Conservation (phyloP, 2,329 filamentous ascomycete genomes). For the Podosphaera aphanis region DNA sequence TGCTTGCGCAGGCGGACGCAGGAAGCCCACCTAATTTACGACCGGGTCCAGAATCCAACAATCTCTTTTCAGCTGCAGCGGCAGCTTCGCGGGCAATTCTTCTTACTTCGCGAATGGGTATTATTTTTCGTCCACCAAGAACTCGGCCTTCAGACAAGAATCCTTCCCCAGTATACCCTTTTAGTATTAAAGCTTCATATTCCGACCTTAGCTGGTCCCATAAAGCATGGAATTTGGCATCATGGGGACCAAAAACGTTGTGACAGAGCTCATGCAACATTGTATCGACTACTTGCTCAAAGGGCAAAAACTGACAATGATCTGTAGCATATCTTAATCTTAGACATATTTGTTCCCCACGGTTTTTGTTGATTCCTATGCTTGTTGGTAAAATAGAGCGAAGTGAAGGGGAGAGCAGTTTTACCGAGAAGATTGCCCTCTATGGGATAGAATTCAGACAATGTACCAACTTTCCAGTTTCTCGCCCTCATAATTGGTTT, state of each 20-base stretch:
- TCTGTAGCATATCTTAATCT: conserved; percentile 59
- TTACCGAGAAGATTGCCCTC: conserved; percentile 48
- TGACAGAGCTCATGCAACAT: conserved; percentile 91
- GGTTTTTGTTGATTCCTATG: conserved; percentile 51
- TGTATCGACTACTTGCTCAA: conserved; percentile 67
- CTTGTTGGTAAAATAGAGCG: neutral
- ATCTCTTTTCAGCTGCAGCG: conserved; percentile 48
- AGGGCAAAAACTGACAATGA: conserved; percentile 49
- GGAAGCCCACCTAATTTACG: conserved; percentile 46
- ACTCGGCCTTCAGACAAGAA: conserved; percentile 56
- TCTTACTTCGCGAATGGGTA: conserved; percentile 51
- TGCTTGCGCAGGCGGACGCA: conserved; percentile 35
- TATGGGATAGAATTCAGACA: conserved; percentile 68
- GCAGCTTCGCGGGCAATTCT: conserved; percentile 44
- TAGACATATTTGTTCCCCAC: conserved; percentile 57
- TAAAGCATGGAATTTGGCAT: conserved; percentile 58
- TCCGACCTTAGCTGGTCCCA: conserved; percentile 83
- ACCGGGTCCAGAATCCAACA: conserved; percentile 37
- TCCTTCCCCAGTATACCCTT: conserved; percentile 77
- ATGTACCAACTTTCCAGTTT: conserved; percentile 52
- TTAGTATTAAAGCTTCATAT: conserved; percentile 48
- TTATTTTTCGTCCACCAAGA: conserved; percentile 38
- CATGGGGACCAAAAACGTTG: conserved; percentile 62
- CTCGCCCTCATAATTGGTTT: conserved; percentile 87
- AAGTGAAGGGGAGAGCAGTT: conserved; percentile 3